Conservation (phyloP, 108 stramenopile genomes). For the Nitzschia putrida region DNA sequence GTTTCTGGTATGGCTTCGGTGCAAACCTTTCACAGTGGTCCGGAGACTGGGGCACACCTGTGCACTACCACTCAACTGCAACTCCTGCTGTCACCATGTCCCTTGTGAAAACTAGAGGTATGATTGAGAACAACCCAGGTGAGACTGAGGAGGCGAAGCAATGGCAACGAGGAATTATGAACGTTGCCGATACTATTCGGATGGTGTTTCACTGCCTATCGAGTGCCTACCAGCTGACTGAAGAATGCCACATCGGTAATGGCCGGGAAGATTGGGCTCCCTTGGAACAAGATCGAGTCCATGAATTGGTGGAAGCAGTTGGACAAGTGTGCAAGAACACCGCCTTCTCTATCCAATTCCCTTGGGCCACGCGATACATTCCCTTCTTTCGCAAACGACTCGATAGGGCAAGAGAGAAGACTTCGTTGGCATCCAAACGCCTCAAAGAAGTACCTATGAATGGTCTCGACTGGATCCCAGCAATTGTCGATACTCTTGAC, state of each 20-base stretch:
- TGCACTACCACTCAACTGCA: background rate
- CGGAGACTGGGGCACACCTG: background rate
- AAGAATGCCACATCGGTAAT: background rate
- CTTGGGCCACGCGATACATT: constrained; percentile 7
- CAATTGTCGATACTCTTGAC: background rate
- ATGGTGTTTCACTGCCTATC: background rate
- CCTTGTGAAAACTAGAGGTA: background rate
- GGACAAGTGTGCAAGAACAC: background rate
- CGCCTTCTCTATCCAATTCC: background rate
- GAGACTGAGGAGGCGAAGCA: constrained; percentile 1
- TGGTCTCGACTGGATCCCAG: background rate
- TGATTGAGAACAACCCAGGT: too few species aligned
- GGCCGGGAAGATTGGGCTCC: too few species aligned
- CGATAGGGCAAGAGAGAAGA: background rate
- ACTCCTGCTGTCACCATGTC: background rate
- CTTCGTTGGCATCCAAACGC: background rate
- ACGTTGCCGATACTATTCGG: background rate
- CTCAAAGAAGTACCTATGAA: background rate
- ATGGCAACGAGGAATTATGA: background rate
- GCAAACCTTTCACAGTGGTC: background rate
- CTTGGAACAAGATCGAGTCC: background rate
- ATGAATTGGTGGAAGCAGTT: background rate
- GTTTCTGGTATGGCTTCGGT: constrained; percentile 9
- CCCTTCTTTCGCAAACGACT: constrained; percentile 1
- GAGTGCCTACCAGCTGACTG: background rate